phyloP scores from a whole-genome alignment of 805 yeast species.

The Saccharomycopsis fodiens region DNA sequence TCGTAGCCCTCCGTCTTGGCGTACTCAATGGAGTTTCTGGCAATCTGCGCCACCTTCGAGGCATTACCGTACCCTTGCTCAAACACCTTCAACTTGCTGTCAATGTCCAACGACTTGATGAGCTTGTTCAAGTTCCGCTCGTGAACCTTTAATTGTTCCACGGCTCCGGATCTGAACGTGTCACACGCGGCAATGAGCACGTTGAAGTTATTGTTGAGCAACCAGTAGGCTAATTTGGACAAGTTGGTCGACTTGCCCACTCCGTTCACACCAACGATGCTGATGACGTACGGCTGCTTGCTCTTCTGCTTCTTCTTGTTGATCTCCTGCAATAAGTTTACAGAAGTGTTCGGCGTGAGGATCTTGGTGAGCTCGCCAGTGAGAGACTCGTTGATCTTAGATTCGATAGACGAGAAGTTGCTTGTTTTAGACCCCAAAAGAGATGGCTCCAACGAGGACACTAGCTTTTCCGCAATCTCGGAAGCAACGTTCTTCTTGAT shows the following conservation, averaged over 20 bases:
- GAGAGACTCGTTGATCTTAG: constrained; percentile 61
- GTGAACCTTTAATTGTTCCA: constrained; percentile 93
- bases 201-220: constrained; percentile 77
- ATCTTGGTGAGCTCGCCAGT: constrained; percentile 61
- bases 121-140: constrained; percentile 74
- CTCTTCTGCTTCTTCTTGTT: constrained; percentile 33
- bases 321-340: constrained; percentile 79
- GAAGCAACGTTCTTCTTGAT: constrained; percentile 88
- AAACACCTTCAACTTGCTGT: constrained; percentile 52
- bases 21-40: constrained; percentile 79
- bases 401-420: constrained; percentile 64
- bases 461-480: constrained; percentile 68
- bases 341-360: constrained; percentile 85
- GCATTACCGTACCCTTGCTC: constrained; percentile 97
- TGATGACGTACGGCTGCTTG: constrained; percentile 78
- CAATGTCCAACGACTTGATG: constrained; percentile 35
- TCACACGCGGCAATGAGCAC: constrained; percentile 95
- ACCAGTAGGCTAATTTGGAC: constrained; percentile 93
- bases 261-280: constrained; percentile 96
- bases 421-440: constrained; percentile 67
- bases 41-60: constrained; percentile 87
- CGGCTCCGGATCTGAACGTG: constrained; percentile 97
- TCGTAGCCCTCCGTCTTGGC: constrained; percentile 69
- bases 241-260: constrained; percentile 96
- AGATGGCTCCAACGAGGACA: constrained; percentile 61